Base-by-base conservation (phyloP, 495 filamentous ascomycete species). In the Trichocladium antarcticum region DNA sequence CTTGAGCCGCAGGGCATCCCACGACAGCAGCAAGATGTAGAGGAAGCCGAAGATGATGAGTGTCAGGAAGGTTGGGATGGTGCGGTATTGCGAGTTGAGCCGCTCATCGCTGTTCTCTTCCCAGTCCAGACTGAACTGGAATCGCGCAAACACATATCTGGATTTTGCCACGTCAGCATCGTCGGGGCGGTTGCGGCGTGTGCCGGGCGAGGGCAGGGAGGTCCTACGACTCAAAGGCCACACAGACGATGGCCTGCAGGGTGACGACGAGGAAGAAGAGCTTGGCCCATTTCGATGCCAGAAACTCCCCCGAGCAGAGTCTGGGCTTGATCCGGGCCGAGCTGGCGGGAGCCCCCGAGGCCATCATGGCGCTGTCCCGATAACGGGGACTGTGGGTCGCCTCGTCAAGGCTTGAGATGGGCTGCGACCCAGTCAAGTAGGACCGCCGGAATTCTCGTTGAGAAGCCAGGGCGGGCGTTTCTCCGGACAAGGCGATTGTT, bases 41-140 rank as follows among this genome's bases (percentile, higher is more conserved):
- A 98, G 60, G 67, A 93, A 95, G 44, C 87, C 92, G 66, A 98
- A 95, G 62, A 95, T 93, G 68, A 96, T 93, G n/a, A 98, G 76
- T 10, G 90, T 83, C 20, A 98, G 74, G 67, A 96, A 96, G 12
- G 87, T 94, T 20, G 86, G 82, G 42, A 92, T 86, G 0, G 84
- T 85, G 61, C 80, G 81, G 37, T 80, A 68, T 49, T 72, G 66
- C 32, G 74, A 64, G 27, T 61, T 60, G n/a, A 64, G 52, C 36
- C 24, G 67, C 53, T 27, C 65, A 14, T 36, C n/a, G 10, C 31
- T 8, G 28, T 34, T 22, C 6, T 47, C 21, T 24, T 51, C 37
- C n/a, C 43, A 42, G 3, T 47, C 53, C 7, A 85, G 57, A 54
- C 73, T 77, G 36, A 58, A 60, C 62, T 86, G 77, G 62, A 85